Evolutionary conservation across 2,329 filamentous ascomycete species (phyloP).

Genomic region (Trichoderma cornu-damae): DNA sequence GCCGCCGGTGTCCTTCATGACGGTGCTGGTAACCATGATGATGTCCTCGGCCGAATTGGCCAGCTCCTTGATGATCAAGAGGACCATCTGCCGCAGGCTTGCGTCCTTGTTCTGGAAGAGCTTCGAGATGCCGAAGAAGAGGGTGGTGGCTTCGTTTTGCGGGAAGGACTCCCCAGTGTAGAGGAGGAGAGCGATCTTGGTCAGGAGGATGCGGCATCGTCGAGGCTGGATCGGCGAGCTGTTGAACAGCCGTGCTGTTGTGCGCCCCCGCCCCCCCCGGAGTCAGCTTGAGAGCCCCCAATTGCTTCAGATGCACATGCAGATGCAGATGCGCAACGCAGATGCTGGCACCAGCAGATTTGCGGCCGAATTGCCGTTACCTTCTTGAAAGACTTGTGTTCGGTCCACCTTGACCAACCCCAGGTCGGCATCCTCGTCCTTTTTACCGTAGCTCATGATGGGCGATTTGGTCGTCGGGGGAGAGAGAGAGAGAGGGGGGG

Average conservation of each 20-base stretch:
- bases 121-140: conserved; percentile 99
- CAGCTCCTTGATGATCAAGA: conserved; percentile 96
- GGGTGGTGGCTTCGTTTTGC: conserved; percentile 91
- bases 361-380: conserved; percentile 48
- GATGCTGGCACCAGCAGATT: neutral
- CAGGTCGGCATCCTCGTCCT: conserved; percentile 94
- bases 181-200: conserved; percentile 92
- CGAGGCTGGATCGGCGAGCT: conserved; percentile 92
- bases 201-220: conserved; percentile 94
- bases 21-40: conserved; percentile 99
- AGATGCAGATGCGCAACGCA: neutral
- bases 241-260: conserved; percentile 90
- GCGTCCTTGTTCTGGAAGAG: conserved; percentile 99
- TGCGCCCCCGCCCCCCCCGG: too few relatives aligned
- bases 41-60: conserved; percentile 94
- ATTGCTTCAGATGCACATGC: conserved; percentile 9
- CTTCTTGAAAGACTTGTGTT: conserved; percentile 98
- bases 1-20: conserved; percentile 98
- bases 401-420: conserved; percentile 95
- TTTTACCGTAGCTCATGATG: conserved; percentile 95
- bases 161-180: conserved; percentile 98
- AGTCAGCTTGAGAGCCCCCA: conserved; percentile 31
- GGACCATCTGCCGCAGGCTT: conserved; percentile 96
- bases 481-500: conserved; percentile 26
- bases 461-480: conserved; percentile 37